A percentile compares a stretch with the other conserved stretches of the same genome.
Conservation (phyloP, 148 eudicot species). For the Cornus kousa region DNA sequence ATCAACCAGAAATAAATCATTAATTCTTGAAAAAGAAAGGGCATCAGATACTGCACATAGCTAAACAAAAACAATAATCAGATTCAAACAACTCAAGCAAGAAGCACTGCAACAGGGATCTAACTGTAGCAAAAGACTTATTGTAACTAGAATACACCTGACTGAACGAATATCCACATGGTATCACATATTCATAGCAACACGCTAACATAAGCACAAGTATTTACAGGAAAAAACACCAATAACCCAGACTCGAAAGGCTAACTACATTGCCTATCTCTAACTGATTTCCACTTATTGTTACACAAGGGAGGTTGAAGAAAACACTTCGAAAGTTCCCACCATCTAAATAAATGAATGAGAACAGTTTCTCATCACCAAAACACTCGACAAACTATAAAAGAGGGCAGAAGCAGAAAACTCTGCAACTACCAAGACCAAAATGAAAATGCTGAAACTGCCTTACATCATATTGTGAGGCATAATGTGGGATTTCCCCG, state of each 20-base stretch:
- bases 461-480: conserved; percentile 52
- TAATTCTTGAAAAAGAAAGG: background rate
- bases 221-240: conserved; percentile 32
- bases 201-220: background rate
- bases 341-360: background rate
- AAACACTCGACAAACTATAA: conserved; percentile 11
- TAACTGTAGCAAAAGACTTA: conserved; percentile 2
- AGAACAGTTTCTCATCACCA: background rate
- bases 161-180: background rate
- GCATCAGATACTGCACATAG: conserved; percentile 8
- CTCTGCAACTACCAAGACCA: background rate
- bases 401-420: background rate
- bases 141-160: background rate
- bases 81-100: background rate
- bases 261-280: conserved; percentile 14
- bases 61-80: background rate
- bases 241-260: conserved; percentile 9
- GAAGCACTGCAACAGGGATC: background rate
- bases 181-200: conserved; percentile 17
- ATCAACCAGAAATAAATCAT: conserved; percentile 4
- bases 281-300: conserved; percentile 26
- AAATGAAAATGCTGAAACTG: background rate
- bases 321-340: conserved; percentile 11
- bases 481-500: conserved; percentile 29
- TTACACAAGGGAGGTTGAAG: conserved; percentile 16